phyloP scores from a whole-genome alignment of 768 basidiomycete genomes.

The Holtermannia corniformis region DNA sequence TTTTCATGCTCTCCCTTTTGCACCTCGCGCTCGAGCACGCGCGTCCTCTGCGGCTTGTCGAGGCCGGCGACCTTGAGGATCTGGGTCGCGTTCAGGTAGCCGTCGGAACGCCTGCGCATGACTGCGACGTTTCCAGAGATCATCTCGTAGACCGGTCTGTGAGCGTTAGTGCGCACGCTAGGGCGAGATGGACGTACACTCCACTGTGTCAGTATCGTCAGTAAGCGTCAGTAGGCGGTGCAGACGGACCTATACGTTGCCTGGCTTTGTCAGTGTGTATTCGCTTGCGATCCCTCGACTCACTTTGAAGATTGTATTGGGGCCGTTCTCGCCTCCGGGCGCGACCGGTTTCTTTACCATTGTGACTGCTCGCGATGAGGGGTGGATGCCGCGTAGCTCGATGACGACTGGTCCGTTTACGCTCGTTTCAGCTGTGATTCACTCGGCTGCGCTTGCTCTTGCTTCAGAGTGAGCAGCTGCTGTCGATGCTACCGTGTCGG shows the following conservation, averaged over 20 bases:
- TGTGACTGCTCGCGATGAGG: too few species aligned
- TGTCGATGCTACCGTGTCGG: too few species aligned
- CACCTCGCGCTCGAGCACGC: constrained; percentile 93
- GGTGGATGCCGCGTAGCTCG: too few species aligned
- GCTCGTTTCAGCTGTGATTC: too few species aligned
- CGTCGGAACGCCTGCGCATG: constrained; percentile 91
- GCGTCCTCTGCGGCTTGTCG: constrained; percentile 95
- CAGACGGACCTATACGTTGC: constrained; percentile 35
- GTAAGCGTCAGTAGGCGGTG: not conserved
- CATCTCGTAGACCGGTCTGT: constrained; percentile 40
- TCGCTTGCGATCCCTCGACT: too few species aligned
- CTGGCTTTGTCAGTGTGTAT: constrained; percentile 10
- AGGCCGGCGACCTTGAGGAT: constrained; percentile 98
- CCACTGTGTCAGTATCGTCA: constrained; percentile 24
- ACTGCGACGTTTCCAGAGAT: constrained; percentile 60
- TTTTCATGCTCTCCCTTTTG: constrained; percentile 99
- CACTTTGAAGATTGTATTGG: constrained; percentile 38
- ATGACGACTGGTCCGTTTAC: too few species aligned
- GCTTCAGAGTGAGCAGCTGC: too few species aligned
- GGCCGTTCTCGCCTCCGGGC: constrained; percentile 24
- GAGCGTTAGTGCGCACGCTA: too few species aligned
- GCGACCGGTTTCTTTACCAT: constrained; percentile 35
- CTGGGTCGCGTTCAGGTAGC: constrained; percentile 92
- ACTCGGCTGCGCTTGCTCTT: too few species aligned
- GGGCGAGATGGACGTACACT: constrained; percentile 38